Percentiles rank a stretch among this genome's conserved stretches.
These are phyloP conservation scores for Wickerhamomyces bovis DNA, from an alignment of 805 yeast species.

Conservation along the genomic window DNA sequence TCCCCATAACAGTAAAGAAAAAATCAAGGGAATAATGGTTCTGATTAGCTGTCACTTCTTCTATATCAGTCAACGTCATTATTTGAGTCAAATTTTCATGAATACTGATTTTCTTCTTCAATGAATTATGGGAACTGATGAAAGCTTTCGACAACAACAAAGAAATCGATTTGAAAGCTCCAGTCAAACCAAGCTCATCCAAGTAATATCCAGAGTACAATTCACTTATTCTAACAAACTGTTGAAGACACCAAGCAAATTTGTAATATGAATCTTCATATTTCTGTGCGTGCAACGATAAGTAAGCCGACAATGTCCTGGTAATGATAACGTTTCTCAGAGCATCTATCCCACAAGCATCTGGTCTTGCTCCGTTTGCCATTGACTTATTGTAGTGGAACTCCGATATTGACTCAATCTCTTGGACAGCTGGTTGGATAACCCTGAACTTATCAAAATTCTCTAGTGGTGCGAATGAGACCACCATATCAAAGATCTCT, in stretches of 20 bases:
- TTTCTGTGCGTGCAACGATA: neutral
- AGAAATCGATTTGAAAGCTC: neutral
- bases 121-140: neutral
- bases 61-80: neutral
- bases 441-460: neutral
- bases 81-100: neutral
- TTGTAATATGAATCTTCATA: neutral
- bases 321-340: neutral
- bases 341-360: neutral
- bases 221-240: neutral
- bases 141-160: neutral
- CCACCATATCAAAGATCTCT: neutral
- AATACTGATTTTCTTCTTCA: neutral
- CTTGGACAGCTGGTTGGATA: neutral
- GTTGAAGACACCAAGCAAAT: neutral
- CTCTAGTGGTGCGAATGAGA: neutral
- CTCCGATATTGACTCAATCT: neutral
- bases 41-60: neutral
- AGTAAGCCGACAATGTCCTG: neutral
- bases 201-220: neutral
- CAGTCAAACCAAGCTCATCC: neutral
- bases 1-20: conserved; percentile 10
- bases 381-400: neutral
- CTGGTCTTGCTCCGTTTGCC: neutral
- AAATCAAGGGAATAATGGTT: neutral